These are phyloP conservation scores for Darksidea phi DNA, from an alignment of 495 filamentous ascomycete species.

Conservation along the genomic window DNA sequence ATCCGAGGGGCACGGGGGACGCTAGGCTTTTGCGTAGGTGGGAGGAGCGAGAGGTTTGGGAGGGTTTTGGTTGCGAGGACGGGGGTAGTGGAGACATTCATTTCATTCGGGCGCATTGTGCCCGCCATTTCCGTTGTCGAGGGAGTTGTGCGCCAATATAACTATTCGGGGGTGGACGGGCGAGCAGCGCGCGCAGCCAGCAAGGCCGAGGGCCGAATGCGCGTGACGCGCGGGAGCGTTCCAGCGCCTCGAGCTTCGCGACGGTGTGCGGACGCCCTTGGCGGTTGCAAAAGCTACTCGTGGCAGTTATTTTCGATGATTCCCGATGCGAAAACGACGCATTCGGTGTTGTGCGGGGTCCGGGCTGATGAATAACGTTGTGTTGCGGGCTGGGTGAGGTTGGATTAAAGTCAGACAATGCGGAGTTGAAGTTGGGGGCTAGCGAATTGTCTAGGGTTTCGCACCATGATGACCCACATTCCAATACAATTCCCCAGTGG, in stretches of 20 bases:
- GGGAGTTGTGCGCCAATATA: background rate
- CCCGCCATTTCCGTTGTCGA: constrained; percentile 19
- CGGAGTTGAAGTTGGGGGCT: background rate
- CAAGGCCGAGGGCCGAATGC: background rate
- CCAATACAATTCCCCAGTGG: too few relatives aligned
- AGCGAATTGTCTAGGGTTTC: too few relatives aligned
- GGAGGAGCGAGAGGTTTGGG: constrained; percentile 24
- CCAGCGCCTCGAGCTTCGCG: constrained; percentile 2
- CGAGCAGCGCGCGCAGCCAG: background rate
- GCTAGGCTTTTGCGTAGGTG: constrained; percentile 26
- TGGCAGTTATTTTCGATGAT: background rate
- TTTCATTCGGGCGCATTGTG: constrained; percentile 31
- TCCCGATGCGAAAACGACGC: constrained; percentile 6
- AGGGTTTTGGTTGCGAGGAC: constrained; percentile 35
- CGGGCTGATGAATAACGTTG: background rate
- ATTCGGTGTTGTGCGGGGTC: background rate
- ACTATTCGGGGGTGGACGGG: too few relatives aligned
- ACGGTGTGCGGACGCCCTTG: background rate
- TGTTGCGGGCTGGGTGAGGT: constrained; percentile 8
- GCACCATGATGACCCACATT: background rate
- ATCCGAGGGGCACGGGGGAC: constrained; percentile 60
- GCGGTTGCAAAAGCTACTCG: background rate
- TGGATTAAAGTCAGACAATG: constrained; percentile 3
- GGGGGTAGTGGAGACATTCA: constrained; percentile 26
- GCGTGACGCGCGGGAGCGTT: background rate